Evolutionary conservation across 1,139 yeast species (phyloP), one percentile per base, ranked within the genome.

Genomic region (Yamadazyma blattariae): DNA sequence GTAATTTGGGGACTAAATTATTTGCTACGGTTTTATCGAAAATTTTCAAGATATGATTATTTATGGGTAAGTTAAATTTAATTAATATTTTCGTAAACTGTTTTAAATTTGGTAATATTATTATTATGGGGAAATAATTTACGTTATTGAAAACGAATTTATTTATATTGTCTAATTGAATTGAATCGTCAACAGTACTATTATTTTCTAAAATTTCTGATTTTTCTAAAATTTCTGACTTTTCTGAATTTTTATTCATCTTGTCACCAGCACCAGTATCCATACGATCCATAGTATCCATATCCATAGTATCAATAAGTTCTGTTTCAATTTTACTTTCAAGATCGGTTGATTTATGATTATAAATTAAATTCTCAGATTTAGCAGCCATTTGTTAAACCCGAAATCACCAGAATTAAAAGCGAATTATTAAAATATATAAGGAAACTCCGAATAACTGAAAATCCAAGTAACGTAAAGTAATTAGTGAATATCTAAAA

Each of bases 71-170:
- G 10, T 26, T 20, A 15, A 16, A 26, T 9, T 12, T 8, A 8
- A 7, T 7, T 13, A 31, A 21, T 3, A 31, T n/a, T 8, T 14
- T 2, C 7, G 5, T 19, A 16, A 25, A 31, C 8, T 22, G 25
- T 8, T 25, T 13, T 11, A n/a, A 13, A 4, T 20, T 16, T 7
- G 34, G 29, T 15, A 31, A 20, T 7, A 15, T 7, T 29, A 43
- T 18, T 6, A 32, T 35, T 8, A 43, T 19, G 7, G 48, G 48
- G 33, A 45, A 43, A 30, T 43, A 41, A 14, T 23, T 29, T 9
- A 33, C 32, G 28, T 43, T 46, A n/a, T 29, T 23, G 29, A 46
- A 41, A 3, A 46, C 37, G 3, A 34, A 31, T 6, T 39, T 32
- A 22, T 39, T 34, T 7, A 46, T 28, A n/a, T 32, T 32, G 5